Conservation (phyloP, 225 moss, liverwort and hornwort genomes). For the Polytrichum formosum region DNA sequence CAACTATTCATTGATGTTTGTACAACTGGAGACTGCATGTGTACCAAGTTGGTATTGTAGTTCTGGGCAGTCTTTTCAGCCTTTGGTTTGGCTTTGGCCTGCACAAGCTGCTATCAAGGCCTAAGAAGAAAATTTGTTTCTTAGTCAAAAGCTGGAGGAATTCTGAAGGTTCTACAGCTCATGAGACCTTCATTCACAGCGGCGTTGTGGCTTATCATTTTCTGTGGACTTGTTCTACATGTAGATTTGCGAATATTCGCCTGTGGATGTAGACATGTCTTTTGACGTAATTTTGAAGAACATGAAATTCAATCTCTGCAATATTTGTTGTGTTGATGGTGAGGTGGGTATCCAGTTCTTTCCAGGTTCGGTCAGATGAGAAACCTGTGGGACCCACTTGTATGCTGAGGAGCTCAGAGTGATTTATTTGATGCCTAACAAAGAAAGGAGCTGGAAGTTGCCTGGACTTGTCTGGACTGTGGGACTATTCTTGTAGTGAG, state of each 20-base stretch:
- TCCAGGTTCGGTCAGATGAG: neutral
- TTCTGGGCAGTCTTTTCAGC: neutral
- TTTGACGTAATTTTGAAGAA: conserved; percentile 4
- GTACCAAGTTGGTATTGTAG: neutral
- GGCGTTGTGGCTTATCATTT: conserved; percentile 10
- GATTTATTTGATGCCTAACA: neutral
- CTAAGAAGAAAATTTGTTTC: neutral
- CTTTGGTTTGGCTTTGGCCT: neutral
- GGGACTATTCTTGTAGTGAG: neutral
- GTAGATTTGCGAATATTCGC: conserved; percentile 3
- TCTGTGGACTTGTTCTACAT: conserved; percentile 11
- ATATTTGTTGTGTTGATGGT: neutral
- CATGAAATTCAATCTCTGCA: neutral
- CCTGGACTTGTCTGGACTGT: neutral
- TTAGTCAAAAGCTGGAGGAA: conserved; percentile 2
- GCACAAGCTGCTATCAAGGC: neutral
- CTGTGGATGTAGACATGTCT: conserved; percentile 3
- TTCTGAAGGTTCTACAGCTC: conserved; percentile 1
- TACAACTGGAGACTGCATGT: conserved; percentile 2
- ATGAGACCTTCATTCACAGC: neutral
- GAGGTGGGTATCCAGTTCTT: neutral
- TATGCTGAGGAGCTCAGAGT: neutral
- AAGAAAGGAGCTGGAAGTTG: neutral
- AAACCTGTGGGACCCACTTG: neutral
- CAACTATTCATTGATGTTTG: neutral